Percentiles rank a stretch among this genome's conserved stretches.
phyloP scores from a whole-genome alignment of 2,329 filamentous ascomycete species.

The Hymenoscyphus occultus region DNA sequence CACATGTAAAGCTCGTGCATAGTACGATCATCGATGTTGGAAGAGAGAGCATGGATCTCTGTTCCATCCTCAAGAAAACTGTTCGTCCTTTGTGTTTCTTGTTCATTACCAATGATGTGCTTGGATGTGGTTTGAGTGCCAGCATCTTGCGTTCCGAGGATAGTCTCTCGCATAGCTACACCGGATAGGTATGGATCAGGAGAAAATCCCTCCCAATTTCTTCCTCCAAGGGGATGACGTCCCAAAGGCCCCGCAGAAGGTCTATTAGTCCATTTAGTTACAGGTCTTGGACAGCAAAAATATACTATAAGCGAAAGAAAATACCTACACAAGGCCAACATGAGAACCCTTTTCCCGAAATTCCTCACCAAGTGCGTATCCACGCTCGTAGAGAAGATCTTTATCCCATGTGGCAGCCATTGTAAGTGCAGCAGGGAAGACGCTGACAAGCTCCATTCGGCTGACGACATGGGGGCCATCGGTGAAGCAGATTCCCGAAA shows the following conservation, averaged over 20 bases:
- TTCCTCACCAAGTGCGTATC: neutral
- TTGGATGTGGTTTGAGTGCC: constrained; percentile 45
- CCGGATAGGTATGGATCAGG: constrained; percentile 51
- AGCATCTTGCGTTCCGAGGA: constrained; percentile 50
- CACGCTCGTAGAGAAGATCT: neutral
- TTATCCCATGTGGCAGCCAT: neutral
- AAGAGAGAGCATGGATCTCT: constrained; percentile 7
- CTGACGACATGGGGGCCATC: constrained; percentile 12
- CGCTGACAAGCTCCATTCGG: constrained; percentile 56
- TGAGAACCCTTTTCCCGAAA: constrained; percentile 49
- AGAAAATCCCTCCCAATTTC: constrained; percentile 44
- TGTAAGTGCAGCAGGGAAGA: constrained; percentile 56
- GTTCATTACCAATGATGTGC: constrained; percentile 10
- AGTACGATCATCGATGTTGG: constrained; percentile 70
- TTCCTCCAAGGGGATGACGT: constrained; percentile 56
- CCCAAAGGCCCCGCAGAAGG: constrained; percentile 53
- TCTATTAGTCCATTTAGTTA: neutral
- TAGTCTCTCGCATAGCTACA: constrained; percentile 57
- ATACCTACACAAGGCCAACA: constrained; percentile 59
- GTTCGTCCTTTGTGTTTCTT: neutral
- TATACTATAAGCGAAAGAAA: constrained; percentile 55
- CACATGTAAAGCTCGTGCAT: constrained; percentile 45
- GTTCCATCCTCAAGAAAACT: neutral
- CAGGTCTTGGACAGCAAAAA: neutral
- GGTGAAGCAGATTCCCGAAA: constrained; percentile 15